These are phyloP conservation scores for Cornus florida DNA, from an alignment of 148 eudicot species.

Conservation along the genomic window DNA sequence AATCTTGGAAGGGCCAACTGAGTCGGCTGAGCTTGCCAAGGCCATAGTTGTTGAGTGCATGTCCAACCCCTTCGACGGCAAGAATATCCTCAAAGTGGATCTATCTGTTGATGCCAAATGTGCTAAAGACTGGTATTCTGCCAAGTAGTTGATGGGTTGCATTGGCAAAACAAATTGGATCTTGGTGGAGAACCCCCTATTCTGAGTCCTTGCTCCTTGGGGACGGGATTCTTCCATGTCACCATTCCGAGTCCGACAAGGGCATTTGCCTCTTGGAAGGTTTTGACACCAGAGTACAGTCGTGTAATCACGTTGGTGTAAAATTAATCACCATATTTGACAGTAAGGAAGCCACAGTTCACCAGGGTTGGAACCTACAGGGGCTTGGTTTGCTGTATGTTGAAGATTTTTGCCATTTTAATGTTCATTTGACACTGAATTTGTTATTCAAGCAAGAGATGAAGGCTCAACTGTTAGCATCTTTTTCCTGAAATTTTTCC, in stretches of 20 bases:
- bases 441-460: background rate
- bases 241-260: background rate
- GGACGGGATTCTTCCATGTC: background rate
- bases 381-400: background rate
- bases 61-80: slow-evolving; percentile 85
- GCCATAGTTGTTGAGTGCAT: slow-evolving; percentile 82
- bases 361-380: background rate
- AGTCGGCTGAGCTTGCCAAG: slow-evolving; percentile 80
- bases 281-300: background rate
- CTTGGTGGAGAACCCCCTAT: background rate
- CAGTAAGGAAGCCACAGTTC: background rate
- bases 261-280: background rate
- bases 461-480: background rate
- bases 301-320: background rate
- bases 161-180: slow-evolving; percentile 1
- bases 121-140: slow-evolving; percentile 86
- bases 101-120: slow-evolving; percentile 87
- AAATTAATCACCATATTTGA: background rate
- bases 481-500: background rate
- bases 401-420: background rate
- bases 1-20: slow-evolving; percentile 89
- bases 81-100: slow-evolving; percentile 69
- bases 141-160: slow-evolving; percentile 45
- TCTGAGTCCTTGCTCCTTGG: background rate
- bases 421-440: background rate